A percentile compares a stretch with the other conserved stretches of the same genome.
Evolutionary conservation across 371 early-diverging fungal genomes (phyloP).

Genomic region (Syncephalastrum monosporum): DNA sequence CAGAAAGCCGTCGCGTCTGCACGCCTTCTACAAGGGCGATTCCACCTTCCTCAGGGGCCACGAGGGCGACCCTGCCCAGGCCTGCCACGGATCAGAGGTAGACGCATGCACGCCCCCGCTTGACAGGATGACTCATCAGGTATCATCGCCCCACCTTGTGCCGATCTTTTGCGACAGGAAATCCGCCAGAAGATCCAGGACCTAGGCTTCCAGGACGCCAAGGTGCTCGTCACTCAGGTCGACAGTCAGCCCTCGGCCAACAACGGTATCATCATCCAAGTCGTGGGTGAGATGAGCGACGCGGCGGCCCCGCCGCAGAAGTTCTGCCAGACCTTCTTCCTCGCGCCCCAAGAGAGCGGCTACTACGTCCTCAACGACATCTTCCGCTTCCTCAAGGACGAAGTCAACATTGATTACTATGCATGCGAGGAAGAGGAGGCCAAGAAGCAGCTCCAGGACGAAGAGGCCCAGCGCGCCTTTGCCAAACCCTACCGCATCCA

Average conservation of each 20-base stretch:
- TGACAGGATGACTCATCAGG: too few relatives aligned
- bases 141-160: too few relatives aligned
- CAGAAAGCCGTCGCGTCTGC: slow-evolving; percentile 77
- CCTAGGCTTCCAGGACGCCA: slow-evolving; percentile 73
- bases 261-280: slow-evolving; percentile 84
- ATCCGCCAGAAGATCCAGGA: slow-evolving; percentile 70
- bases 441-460: slow-evolving; percentile 11
- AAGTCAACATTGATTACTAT: slow-evolving; percentile 33
- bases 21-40: slow-evolving; percentile 82
- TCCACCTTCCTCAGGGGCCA: slow-evolving; percentile 75
- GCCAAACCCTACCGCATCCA: not conserved
- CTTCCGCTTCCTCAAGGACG: slow-evolving; percentile 87
- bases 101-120: too few relatives aligned
- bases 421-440: slow-evolving; percentile 28
- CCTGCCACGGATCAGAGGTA: slow-evolving; percentile 76
- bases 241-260: slow-evolving; percentile 76
- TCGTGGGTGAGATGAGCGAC: slow-evolving; percentile 90
- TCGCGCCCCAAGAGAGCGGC: slow-evolving; percentile 83
- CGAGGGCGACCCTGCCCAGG: slow-evolving; percentile 70
- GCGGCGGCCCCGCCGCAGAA: slow-evolving; percentile 71
- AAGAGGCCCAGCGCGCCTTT: slow-evolving; percentile 1
- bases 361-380: slow-evolving; percentile 93
- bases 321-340: slow-evolving; percentile 89
- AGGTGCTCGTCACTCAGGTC: slow-evolving; percentile 81
- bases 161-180: slow-evolving; percentile 34